Base-by-base conservation (phyloP, 441 rosid genomes). In the Gossypium schwendimanii region DNA sequence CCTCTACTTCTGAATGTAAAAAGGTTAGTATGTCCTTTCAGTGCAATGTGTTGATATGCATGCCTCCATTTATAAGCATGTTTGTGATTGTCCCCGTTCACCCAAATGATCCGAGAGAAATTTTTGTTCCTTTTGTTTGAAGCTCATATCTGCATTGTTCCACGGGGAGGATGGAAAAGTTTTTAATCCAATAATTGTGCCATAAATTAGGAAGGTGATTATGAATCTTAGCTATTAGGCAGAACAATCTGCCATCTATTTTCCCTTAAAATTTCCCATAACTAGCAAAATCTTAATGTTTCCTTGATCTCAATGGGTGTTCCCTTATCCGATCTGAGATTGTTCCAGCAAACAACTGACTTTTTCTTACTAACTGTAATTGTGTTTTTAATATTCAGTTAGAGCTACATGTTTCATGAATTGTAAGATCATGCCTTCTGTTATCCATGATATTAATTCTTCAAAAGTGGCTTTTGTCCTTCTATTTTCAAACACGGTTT, bases 1-100 rank as follows among this genome's bases (percentile, higher is more conserved):
- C 86, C 87, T 71, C 99, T 98, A 3, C 91, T 90, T 65, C 72
- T 93, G 75, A 86, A 89, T 79, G 90, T 87, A 45, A 88, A 79
- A 81, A 93, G 98, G 97, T 90, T 28, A 67, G 85, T 73, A 44
- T 73, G 59, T 63, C 60, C 75, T 72, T 63, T 4, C 36, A 31
- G 14, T 67, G 77, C 66, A 33, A 15, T 65, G 58, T 55, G 61
- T 50, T 6, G 4, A 26, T 67, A 11, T 68, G 73, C 63, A 70
- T 63, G 68, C 69, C 28, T 1, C 50, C 21, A 39, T 39, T 1
- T 4, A 11, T 20, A 63, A 41, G 53, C 31, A 45, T 45, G 8
- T 45, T 64, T 45, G 12, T 45, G 55, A 45, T 31, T 12, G 12
- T 12, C 70, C 21, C 53, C 14, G 24, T 39, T 63, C 41, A 63